phyloP scores from a whole-genome alignment of 768 basidiomycete species.

The Mycena leptocephala region DNA sequence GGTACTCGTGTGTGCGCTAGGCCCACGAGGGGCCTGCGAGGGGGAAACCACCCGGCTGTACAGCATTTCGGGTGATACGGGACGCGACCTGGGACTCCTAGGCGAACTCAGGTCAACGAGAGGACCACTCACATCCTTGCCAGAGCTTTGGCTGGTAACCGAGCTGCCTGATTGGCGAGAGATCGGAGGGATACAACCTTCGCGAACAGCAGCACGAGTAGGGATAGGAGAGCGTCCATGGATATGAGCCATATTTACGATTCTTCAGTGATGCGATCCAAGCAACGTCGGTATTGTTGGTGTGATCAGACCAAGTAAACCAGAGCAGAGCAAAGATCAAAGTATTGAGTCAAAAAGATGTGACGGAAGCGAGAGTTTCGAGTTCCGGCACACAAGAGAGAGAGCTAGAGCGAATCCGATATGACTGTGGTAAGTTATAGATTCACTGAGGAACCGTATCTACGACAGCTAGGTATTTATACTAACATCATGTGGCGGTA shows the following conservation, averaged over 20 bases:
- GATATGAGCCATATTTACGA: neutral
- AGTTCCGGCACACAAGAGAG: too few species aligned
- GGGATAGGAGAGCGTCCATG: neutral
- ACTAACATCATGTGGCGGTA: too few species aligned
- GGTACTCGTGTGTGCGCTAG: neutral
- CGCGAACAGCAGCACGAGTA: slow-evolving; percentile 10
- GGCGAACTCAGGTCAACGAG: neutral
- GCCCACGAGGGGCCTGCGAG: neutral
- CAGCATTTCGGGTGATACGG: neutral
- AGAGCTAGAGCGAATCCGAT: too few species aligned
- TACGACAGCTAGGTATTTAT: too few species aligned
- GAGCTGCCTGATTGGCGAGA: neutral
- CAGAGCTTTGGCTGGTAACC: neutral
- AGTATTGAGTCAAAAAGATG: neutral
- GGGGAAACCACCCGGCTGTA: slow-evolving; percentile 10
- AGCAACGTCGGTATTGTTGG: slow-evolving; percentile 6
- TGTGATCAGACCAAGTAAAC: slow-evolving; percentile 13
- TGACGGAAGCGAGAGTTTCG: too few species aligned
- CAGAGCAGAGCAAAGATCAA: slow-evolving; percentile 6
- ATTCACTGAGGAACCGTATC: too few species aligned
- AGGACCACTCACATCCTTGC: neutral
- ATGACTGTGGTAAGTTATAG: too few species aligned
- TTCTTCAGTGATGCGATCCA: slow-evolving; percentile 5
- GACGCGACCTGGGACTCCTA: neutral
- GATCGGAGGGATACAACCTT: neutral